A percentile compares a stretch with the other conserved stretches of the same genome.
phyloP scores from a whole-genome alignment of 164 flowering plant species.

The Magnolia officinalis region DNA sequence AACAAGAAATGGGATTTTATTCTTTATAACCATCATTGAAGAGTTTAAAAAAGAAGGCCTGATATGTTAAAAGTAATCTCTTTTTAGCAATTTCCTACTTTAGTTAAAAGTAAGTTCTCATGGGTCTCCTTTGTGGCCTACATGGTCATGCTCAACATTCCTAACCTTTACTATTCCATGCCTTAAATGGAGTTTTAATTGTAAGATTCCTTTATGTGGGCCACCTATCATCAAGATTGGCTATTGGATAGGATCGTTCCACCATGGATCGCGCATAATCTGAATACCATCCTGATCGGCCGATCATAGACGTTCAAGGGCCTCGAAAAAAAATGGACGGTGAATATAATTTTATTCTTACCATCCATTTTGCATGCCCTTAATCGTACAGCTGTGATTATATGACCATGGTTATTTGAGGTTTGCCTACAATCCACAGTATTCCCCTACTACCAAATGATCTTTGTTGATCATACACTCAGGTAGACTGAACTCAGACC shows the following conservation, averaged over 20 bases:
- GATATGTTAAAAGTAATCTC: constrained; percentile 8
- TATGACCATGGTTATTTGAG: neutral
- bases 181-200: constrained; percentile 21
- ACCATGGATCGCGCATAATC: too few species aligned
- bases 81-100: constrained; percentile 16
- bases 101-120: constrained; percentile 22
- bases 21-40: constrained; percentile 12
- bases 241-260: too few species aligned
- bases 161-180: constrained; percentile 29
- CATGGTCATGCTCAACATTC: constrained; percentile 43
- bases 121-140: constrained; percentile 51
- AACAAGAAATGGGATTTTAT: constrained; percentile 7
- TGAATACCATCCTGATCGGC: too few species aligned
- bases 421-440: neutral
- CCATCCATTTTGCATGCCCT: neutral
- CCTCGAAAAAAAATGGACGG: neutral
- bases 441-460: too few species aligned
- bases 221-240: too few species aligned
- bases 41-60: constrained; percentile 10
- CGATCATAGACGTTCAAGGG: too few species aligned
- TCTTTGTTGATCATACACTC: too few species aligned
- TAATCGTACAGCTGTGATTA: neutral
- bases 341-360: neutral
- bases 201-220: constrained; percentile 9
- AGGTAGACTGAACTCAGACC: too few species aligned